phyloP scores from a whole-genome alignment of 202 grass and related monocot genomes.

The Musa balbisiana region DNA sequence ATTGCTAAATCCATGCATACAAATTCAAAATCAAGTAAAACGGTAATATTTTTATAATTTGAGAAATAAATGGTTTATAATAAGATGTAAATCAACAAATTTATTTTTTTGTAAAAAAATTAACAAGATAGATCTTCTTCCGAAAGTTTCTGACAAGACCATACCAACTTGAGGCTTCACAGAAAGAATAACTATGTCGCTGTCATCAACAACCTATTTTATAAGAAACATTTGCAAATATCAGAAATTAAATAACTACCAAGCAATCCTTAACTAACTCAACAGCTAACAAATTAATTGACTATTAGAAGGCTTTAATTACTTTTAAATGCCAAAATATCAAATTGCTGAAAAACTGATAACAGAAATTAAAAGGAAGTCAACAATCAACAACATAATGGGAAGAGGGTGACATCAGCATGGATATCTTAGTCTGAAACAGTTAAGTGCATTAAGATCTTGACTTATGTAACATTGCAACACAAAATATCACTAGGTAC shows the following conservation, averaged over 20 bases:
- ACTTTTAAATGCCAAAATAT: too few relatives aligned
- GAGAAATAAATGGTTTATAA: background rate
- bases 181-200: conserved; percentile 84
- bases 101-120: background rate
- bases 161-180: conserved; percentile 92
- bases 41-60: background rate
- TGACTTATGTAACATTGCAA: too few relatives aligned
- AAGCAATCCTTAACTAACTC: background rate
- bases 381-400: too few relatives aligned
- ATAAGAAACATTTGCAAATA: background rate
- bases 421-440: too few relatives aligned
- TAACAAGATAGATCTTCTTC: background rate
- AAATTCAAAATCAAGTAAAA: background rate
- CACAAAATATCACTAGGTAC: too few relatives aligned
- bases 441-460: too few relatives aligned
- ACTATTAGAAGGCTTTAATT: too few relatives aligned
- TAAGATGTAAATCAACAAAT: background rate
- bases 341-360: too few relatives aligned
- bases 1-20: background rate
- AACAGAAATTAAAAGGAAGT: too few relatives aligned
- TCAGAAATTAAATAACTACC: background rate
- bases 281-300: background rate
- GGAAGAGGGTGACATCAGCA: too few relatives aligned
- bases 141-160: background rate
- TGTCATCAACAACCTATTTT: conserved; percentile 65